Evolutionary conservation across 2,329 filamentous ascomycete species (phyloP), one percentile per base, ranked within the genome.

Genomic region (Xylariaceae sp.): DNA sequence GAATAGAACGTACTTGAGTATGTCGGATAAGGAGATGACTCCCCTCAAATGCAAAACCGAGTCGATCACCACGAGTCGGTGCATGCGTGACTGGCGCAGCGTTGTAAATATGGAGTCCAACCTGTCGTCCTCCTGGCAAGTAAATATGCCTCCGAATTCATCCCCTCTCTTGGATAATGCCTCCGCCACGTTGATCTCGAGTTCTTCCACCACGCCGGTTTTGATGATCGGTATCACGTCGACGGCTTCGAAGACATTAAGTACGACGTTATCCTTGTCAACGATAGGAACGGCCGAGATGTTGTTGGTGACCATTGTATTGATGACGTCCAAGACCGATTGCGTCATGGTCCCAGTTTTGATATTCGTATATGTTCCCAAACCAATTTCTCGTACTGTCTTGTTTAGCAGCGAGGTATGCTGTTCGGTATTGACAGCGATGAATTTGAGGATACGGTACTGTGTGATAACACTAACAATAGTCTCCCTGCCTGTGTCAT

Each of bases 401-500:
- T 95, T 96, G 68, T 89, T 89, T 58, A 99, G 75, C 68, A 91
- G 82, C 64, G 95, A 87, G 3, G 92, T 96, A 68, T 95, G 88
- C 64, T 86, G 85, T 66, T 86, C 83, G 64, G 82, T 83, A 72
- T 99, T 99, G 72, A 99, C 92, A 8, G 94, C 91, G 59, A 99
- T 95, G 71, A 99, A 99, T 71, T 99, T 99, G 61, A 99, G 82
- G 64, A 99, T 97, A 55, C 95, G 88, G 73, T 99, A 99, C 72
- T 99, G 94, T 0, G 94, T 99, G 56, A 99, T 88, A 58, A 99
- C 94, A 65, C 91, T 96, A 58, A 99, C 89, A 19, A 99, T 91
- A 74, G 92, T 94, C 67, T 94, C 86, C 60, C 91, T 83, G 54
- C 88, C 85, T 2, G 94, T 99, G 73, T 99, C 94, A 68, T 95